These are phyloP conservation scores for Dichotomopilus funicola DNA, from an alignment of 2,329 filamentous ascomycete genomes.

Conservation along the genomic window DNA sequence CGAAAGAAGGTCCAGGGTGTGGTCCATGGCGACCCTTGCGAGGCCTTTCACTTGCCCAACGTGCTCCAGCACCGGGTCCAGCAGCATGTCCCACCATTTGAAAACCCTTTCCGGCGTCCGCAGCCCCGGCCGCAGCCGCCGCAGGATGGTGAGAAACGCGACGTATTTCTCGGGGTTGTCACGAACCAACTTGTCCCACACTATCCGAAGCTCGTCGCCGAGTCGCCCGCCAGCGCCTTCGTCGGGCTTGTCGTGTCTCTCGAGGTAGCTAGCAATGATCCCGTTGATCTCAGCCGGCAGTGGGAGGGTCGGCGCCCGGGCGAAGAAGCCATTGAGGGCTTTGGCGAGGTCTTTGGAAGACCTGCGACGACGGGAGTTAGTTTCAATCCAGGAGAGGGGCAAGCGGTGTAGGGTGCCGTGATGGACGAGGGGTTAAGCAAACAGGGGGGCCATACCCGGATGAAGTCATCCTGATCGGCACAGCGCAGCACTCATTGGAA, in stretches of 20 bases:
- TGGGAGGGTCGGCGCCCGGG: constrained; percentile 45
- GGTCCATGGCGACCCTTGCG: constrained; percentile 58
- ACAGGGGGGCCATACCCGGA: constrained; percentile 19
- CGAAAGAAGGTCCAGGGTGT: constrained; percentile 57
- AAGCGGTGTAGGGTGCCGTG: background rate
- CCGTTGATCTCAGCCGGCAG: constrained; percentile 59
- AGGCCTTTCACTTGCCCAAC: constrained; percentile 56
- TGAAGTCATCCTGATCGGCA: constrained; percentile 24
- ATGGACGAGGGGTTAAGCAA: background rate
- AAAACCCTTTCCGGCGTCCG: constrained; percentile 55
- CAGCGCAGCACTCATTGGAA: constrained; percentile 10
- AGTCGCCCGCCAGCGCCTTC: constrained; percentile 63
- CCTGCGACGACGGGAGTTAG: constrained; percentile 28
- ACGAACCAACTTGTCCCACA: constrained; percentile 60
- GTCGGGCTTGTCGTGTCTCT: constrained; percentile 61
- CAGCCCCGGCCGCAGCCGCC: constrained; percentile 57
- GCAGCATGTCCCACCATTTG: constrained; percentile 65
- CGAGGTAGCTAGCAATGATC: constrained; percentile 60
- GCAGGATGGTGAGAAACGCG: constrained; percentile 63
- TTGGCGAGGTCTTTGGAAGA: constrained; percentile 57
- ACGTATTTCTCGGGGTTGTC: constrained; percentile 51
- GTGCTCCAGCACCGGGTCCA: constrained; percentile 48
- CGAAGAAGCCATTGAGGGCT: constrained; percentile 45
- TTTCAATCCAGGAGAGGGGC: background rate
- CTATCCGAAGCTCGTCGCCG: constrained; percentile 62